Evolutionary conservation across 2,329 filamentous ascomycete genomes (phyloP).

Genomic region (Pseudopyricularia cyperi): DNA sequence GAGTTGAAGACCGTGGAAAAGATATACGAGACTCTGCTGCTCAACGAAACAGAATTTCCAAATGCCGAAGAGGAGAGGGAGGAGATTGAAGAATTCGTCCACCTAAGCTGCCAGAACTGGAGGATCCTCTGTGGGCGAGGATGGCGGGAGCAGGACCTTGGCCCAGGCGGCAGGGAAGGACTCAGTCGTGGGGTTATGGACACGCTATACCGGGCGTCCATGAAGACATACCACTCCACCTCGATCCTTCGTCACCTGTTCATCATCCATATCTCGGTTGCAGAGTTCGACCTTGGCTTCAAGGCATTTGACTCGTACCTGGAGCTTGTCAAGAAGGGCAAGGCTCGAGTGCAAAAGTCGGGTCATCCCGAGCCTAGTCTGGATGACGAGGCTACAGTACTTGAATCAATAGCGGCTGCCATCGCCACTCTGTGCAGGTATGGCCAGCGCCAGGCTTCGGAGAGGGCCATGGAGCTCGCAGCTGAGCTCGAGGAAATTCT

Average conservation of each 20-base stretch:
- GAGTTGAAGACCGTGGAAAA: constrained; percentile 72
- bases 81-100: constrained; percentile 72
- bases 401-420: constrained; percentile 69
- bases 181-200: constrained; percentile 69
- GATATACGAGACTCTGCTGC: constrained; percentile 65
- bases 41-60: constrained; percentile 73
- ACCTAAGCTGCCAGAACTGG: constrained; percentile 77
- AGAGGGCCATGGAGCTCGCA: constrained; percentile 64
- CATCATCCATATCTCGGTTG: constrained; percentile 71
- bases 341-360: constrained; percentile 69
- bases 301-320: constrained; percentile 88
- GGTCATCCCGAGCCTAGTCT: constrained; percentile 57
- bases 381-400: constrained; percentile 64
- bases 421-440: constrained; percentile 74
- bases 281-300: constrained; percentile 84
- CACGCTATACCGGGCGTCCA: constrained; percentile 78
- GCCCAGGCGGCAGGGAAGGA: constrained; percentile 64
- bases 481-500: constrained; percentile 64
- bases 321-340: constrained; percentile 74
- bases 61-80: constrained; percentile 65
- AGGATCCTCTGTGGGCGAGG: constrained; percentile 61
- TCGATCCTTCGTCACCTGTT: constrained; percentile 78
- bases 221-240: constrained; percentile 92
- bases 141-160: constrained; percentile 73
- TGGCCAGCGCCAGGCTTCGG: constrained; percentile 58